Conservation (phyloP, 1,284 basidiomycete species). For the Apiotrichum gracile region DNA sequence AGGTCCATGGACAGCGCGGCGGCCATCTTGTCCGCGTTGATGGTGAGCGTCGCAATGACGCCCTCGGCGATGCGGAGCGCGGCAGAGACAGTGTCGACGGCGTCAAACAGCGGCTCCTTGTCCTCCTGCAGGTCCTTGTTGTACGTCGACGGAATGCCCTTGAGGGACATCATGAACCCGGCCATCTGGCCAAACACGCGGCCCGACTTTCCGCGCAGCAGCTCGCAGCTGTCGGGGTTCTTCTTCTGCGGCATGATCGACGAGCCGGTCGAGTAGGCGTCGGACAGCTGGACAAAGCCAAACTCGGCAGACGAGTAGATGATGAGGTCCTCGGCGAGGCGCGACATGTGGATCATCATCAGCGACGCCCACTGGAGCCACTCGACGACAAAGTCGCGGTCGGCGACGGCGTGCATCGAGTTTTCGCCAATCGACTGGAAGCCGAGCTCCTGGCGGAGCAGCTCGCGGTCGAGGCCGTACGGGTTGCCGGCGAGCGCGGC, state of each 20-base stretch:
- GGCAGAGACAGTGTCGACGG: constrained; percentile 83
- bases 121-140: constrained; percentile 99
- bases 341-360: constrained; percentile 86
- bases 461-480: constrained; percentile 83
- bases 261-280: constrained; percentile 97
- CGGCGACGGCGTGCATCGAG: constrained; percentile 89
- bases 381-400: constrained; percentile 95
- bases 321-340: constrained; percentile 92
- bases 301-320: constrained; percentile 96
- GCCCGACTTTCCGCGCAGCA: constrained; percentile 90
- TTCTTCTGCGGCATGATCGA: constrained; percentile 99
- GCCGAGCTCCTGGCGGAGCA: constrained; percentile 75
- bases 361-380: constrained; percentile 95
- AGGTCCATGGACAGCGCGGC: constrained; percentile 91
- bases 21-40: constrained; percentile 83
- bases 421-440: constrained; percentile 83
- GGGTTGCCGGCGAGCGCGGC: constrained; percentile 96
- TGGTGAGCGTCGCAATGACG: constrained; percentile 82
- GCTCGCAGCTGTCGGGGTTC: constrained; percentile 93
- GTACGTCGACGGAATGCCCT: constrained; percentile 95
- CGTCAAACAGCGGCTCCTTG: constrained; percentile 95
- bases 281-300: constrained; percentile 86
- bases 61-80: constrained; percentile 91
- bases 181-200: constrained; percentile 94
- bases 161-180: constrained; percentile 97